Evolutionary conservation across 805 yeast species (phyloP), one percentile per base, ranked within the genome.

Genomic region (Candida vaughaniae): DNA sequence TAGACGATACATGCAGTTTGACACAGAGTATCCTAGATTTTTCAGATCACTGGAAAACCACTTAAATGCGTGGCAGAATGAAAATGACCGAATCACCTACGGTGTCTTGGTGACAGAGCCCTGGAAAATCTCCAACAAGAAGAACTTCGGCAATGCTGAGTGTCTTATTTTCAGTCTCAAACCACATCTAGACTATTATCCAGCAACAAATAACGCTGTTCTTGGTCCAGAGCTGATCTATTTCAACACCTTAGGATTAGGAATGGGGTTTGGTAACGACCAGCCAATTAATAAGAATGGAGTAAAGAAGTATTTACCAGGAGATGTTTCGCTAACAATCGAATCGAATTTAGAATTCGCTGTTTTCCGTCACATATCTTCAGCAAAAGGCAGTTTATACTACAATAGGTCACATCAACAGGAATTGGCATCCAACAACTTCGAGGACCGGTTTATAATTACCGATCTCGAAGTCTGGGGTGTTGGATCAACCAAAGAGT

Each of bases 381-480:
- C 38, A 23, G 42, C 58, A 23, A 29, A 23, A 16, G 39, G 38
- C 3, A 51, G 46, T 26, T 25, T 46, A 3, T 62, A 45, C 41
- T 66, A 64, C 47, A 35, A 53, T 9, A 43, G 37, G 12, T 59
- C 67, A 1, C n/a, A 25, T 1, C 61, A 56, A 31, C 25, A 16
- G 2, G 43, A 46, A 28, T 32, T 49, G 2, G 14, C 25, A 1
- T 6, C 25, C 7, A 47, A 46, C 46, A 62, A 58, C 46, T 84
- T 67, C 50, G 97, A 91, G 54, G 80, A 82, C 42, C 64, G 87
- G 33, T 78, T 91, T 49, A 55, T 72, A 37, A 76, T 91, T 6
- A 77, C 80, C 4, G 90, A 84, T 46, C 63, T 90, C 17, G 96
- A 90, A 54, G 95, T 89, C 0, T 85, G 93, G 90, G 98, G 98